Evolutionary conservation across 2,329 filamentous ascomycete genomes (phyloP), one percentile per base, ranked within the genome.

Genomic region (Phaeosphaeriaceae sp.): DNA sequence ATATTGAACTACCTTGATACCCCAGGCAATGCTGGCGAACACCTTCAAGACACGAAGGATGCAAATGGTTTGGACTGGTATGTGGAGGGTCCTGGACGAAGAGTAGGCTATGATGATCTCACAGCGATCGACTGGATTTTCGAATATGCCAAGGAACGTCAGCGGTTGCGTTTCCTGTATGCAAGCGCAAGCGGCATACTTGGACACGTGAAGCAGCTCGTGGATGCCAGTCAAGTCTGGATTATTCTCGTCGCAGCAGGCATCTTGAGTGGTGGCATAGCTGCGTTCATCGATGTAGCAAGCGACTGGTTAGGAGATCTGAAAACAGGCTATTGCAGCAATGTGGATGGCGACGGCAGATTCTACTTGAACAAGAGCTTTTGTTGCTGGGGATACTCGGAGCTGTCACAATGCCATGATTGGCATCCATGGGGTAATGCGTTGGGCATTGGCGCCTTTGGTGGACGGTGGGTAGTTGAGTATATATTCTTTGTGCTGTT

Each of bases 81-180:
- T 74, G 85, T 90, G 48, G 94, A 97, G 77, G 93, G 92, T 0
- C 93, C 92, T 0, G 93, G 93, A 1, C 87, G 92, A 53, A 88
- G 95, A 72, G 93, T 97, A 40, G 94, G 91, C 54, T 99, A 99
- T 80, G 94, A 97, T 73, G 91, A 99, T 79, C 83, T 97, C 76
- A 97, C 94, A 17, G 94, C 95, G 57, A 99, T 99, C 76, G 95
- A 99, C 81, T 99, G 95, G 95, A 98, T 98, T 74, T 98, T 97
- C 70, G 95, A 99, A 78, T 97, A 98, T 74, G 95, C 91, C 52
- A 97, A 97, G 77, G 95, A 99, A 80, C 88, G 95, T 20, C 92
- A 96, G 76, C 88, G 95, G 22, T 81, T 96, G 70, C 87, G 92
- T n/a, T 86, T 90, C 27, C 82, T 99, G 20, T 86, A 88, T 54